Evolutionary conservation across 2,329 filamentous ascomycete species (phyloP), one percentile per base, ranked within the genome.

Genomic region (Pseudocercospora fijiensis): DNA sequence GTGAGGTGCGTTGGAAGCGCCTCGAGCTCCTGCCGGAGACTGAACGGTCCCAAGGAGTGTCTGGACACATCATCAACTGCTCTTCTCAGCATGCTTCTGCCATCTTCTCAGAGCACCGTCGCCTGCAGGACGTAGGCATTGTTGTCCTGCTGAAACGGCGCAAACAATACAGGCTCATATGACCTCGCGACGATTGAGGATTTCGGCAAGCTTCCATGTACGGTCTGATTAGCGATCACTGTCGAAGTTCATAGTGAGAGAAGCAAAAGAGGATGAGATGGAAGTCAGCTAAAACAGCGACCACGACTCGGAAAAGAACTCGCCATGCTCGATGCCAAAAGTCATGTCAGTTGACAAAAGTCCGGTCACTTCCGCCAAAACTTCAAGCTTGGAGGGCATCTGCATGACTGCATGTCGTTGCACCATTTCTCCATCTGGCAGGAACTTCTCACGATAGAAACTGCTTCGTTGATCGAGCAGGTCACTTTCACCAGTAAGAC

Each of bases 351-450:
- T 41, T 41, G 37, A 41, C 37, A 41, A 16, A 41, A 41, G 4
- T 41, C 37, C 18, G 16, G 9, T 18, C 37, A n/a, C 16, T 8
- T 41, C 13, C 37, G 37, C 37, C 37, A 41, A 41, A 41, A n/a
- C 37, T 41, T 41, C 37, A 41, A 41, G 37, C 37, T 41, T 41
- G 16, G 37, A 13, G 16, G 37, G 37, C 37, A 41, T 41, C 37
- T 41, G 37, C 37, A 41, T 41, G 37, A 41, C 37, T 41, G 37
- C 37, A 53, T 26, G 22, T n/a, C 26, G 33, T 43, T 57, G 45
- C 55, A 57, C 55, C 37, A 57, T 27, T 57, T 57, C 55, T 43
- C 27, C 8, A 24, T 27, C 24, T 57, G 33, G 55, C 30, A 57
- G 33, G 11, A 41, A 43, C 55, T 41, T 30, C 33, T 41, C 37